Evolutionary conservation across 2,329 filamentous ascomycete genomes (phyloP).

Genomic region (Apiospora rasikravindrae): DNA sequence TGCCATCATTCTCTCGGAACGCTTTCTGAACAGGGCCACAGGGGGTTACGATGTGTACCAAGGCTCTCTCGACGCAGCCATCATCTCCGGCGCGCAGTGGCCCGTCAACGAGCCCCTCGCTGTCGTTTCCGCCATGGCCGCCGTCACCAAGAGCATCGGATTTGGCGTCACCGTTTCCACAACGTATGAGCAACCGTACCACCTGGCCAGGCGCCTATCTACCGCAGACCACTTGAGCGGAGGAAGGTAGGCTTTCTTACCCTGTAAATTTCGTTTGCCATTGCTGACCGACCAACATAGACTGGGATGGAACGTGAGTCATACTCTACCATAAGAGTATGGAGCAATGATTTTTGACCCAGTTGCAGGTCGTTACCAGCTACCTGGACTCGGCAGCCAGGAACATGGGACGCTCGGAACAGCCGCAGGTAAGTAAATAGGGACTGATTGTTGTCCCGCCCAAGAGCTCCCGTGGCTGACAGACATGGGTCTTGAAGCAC

Average conservation of each 20-base stretch:
- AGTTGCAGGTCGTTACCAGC: conserved; percentile 69
- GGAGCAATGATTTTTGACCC: no score
- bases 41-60: conserved; percentile 75
- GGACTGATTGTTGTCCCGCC: conserved; percentile 35
- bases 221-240: conserved; percentile 72
- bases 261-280: no score
- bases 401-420: conserved; percentile 65
- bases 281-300: no score
- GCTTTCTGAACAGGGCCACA: no score
- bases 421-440: conserved; percentile 47
- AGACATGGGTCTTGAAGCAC: conserved; percentile 46
- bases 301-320: conserved; percentile 59
- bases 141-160: conserved; percentile 68
- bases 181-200: conserved; percentile 74
- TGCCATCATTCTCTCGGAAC: no score
- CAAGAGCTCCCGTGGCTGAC: neutral
- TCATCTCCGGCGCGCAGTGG: conserved; percentile 70
- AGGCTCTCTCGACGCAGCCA: conserved; percentile 61
- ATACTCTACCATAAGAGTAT: no score
- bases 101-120: conserved; percentile 72
- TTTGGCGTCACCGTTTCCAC: conserved; percentile 75
- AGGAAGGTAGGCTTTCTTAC: conserved; percentile 60
- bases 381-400: conserved; percentile 73
- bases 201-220: conserved; percentile 67
- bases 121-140: conserved; percentile 72